Percentiles rank a stretch among this genome's conserved stretches.
Conservation (phyloP, 2,329 filamentous ascomycete species). For the Calonectria leucothoes region DNA sequence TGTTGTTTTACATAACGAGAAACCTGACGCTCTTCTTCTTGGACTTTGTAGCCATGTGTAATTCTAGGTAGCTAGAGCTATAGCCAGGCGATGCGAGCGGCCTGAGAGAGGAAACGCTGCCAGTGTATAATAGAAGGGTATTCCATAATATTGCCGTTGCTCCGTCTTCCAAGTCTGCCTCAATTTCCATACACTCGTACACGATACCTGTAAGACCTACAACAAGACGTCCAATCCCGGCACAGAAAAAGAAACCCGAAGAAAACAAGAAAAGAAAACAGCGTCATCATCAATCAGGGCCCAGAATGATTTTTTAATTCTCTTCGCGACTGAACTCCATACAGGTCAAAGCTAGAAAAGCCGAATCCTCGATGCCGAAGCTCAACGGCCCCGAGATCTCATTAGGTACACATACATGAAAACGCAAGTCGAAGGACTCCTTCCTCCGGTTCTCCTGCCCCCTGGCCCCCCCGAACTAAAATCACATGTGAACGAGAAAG, state of each 20-base stretch:
- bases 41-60: constrained; percentile 33
- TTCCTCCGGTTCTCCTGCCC: constrained; percentile 37
- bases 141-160: constrained; percentile 27
- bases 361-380: constrained; percentile 44
- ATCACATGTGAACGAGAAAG: constrained; percentile 37
- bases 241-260: constrained; percentile 20
- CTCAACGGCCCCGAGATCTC: constrained; percentile 46
- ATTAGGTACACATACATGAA: constrained; percentile 53
- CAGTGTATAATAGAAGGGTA: constrained; percentile 41
- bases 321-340: constrained; percentile 47
- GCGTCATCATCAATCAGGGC: constrained; percentile 33
- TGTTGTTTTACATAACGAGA: too few species aligned
- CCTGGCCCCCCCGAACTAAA: constrained; percentile 30
- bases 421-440: constrained; percentile 37
- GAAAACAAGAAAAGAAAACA: constrained; percentile 7
- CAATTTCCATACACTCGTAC: neutral
- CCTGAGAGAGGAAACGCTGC: constrained; percentile 21
- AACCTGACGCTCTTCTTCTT: neutral
- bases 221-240: neutral
- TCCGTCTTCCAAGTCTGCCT: constrained; percentile 18
- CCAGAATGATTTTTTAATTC: constrained; percentile 45
- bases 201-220: neutral
- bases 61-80: constrained; percentile 31
- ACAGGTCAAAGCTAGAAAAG: constrained; percentile 46
- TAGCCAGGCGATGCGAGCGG: constrained; percentile 22